Percentiles rank a stretch among this genome's conserved stretches.
Evolutionary conservation across 345 rosid species (phyloP).

Genomic region (Jatropha curcas): DNA sequence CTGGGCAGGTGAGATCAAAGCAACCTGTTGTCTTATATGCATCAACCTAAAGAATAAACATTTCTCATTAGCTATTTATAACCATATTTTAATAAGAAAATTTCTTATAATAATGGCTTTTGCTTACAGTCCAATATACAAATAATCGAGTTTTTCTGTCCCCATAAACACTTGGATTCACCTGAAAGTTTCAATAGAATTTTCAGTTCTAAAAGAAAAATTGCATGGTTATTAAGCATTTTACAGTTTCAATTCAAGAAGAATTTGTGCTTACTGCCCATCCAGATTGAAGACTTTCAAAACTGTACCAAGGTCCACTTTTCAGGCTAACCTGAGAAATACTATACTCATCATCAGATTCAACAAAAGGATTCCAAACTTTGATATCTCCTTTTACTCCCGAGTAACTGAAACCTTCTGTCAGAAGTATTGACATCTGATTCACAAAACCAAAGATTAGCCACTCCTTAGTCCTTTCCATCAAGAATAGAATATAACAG

Average conservation of each 20-base stretch:
- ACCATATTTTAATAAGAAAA: not conserved
- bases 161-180: conserved; percentile 55
- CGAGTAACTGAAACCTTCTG: conserved; percentile 43
- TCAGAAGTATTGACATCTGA: conserved; percentile 47
- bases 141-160: conserved; percentile 48
- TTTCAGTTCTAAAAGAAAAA: not conserved
- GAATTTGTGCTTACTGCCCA: conserved; percentile 46
- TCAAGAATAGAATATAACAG: not conserved
- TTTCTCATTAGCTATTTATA: not conserved
- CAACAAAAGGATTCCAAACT: conserved; percentile 43
- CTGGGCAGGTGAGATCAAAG: conserved; percentile 61
- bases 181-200: conserved; percentile 29
- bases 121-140: conserved; percentile 58
- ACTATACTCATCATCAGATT: conserved; percentile 49
- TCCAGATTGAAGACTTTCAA: conserved; percentile 51
- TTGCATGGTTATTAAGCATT: no score
- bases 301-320: conserved; percentile 43
- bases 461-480: no score
- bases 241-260: not conserved
- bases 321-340: conserved; percentile 42
- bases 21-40: conserved; percentile 52
- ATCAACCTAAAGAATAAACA: conserved; percentile 46
- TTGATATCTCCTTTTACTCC: conserved; percentile 56
- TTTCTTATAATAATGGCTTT: not conserved
- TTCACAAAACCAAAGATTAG: not conserved